phyloP scores from a whole-genome alignment of 1,284 basidiomycete species.

The Sphagnurus paluster region DNA sequence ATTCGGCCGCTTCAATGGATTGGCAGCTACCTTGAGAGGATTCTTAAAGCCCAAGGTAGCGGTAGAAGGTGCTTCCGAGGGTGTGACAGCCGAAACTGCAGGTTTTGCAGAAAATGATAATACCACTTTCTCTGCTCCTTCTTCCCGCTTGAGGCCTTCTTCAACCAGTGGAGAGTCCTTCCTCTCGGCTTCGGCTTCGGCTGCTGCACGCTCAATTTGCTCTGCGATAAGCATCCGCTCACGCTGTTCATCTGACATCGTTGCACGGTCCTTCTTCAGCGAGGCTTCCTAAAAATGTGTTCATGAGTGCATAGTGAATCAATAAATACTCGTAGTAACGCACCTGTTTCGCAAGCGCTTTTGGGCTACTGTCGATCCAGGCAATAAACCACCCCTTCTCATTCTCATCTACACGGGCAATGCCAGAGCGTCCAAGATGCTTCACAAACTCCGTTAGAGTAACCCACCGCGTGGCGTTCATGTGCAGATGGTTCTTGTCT shows the following conservation, averaged over 20 bases:
- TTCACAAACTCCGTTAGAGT: constrained; percentile 94
- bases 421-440: constrained; percentile 85
- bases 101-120: constrained; percentile 66
- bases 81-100: constrained; percentile 29
- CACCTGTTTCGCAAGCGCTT: constrained; percentile 88
- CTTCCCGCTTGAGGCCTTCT: constrained; percentile 71
- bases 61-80: constrained; percentile 23
- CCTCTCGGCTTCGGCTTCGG: constrained; percentile 36
- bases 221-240: constrained; percentile 89
- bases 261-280: constrained; percentile 89
- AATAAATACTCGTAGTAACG: constrained; percentile 26
- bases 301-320: constrained; percentile 4
- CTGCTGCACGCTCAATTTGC: constrained; percentile 87
- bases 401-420: constrained; percentile 94
- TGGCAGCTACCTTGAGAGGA: constrained; percentile 55
- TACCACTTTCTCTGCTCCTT: constrained; percentile 72
- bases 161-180: constrained; percentile 45
- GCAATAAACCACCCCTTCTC: constrained; percentile 97
- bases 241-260: constrained; percentile 92
- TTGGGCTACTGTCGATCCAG: constrained; percentile 96
- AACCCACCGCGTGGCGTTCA: constrained; percentile 99
- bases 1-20: constrained; percentile 71
- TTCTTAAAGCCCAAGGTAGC: constrained; percentile 64
- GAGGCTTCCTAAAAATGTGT: constrained; percentile 70
- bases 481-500: constrained; percentile 94